Percentiles rank a stretch among this genome's conserved stretches.
phyloP scores from a whole-genome alignment of 2,329 filamentous ascomycete genomes.

The Paramyrothecium sp. region DNA sequence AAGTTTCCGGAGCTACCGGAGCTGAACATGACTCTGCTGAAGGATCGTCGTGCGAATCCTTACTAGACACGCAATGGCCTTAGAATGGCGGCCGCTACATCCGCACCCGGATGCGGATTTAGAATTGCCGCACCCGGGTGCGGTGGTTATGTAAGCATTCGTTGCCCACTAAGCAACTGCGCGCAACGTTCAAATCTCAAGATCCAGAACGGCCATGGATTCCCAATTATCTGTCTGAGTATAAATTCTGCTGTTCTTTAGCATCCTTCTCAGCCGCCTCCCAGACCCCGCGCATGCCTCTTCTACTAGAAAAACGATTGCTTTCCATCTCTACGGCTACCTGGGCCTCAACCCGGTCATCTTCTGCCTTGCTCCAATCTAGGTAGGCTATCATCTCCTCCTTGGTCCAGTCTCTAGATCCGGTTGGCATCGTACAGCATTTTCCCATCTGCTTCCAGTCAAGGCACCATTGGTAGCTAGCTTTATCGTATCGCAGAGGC shows the following conservation, averaged over 20 bases:
- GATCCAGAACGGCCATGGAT: no score
- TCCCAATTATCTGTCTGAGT: no score
- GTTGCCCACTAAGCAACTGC: no score
- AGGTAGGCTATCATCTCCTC: conserved; percentile 21
- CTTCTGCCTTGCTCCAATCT: conserved; percentile 17
- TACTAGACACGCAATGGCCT: no score
- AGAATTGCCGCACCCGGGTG: no score
- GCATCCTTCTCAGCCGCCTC: background rate
- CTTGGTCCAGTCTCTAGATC: no score
- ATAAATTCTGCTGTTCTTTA: background rate
- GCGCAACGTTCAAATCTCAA: no score
- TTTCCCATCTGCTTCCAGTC: conserved; percentile 13
- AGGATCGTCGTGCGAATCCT: no score
- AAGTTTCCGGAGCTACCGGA: background rate
- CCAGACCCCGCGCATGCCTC: no score
- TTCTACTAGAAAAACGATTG: background rate
- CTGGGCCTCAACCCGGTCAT: conserved; percentile 15
- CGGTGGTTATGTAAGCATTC: no score
- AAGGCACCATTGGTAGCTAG: conserved; percentile 11
- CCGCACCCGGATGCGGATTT: no score
- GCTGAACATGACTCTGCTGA: background rate
- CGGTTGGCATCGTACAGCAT: conserved; percentile 6
- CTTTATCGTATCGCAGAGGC: background rate
- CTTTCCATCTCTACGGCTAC: conserved; percentile 1
- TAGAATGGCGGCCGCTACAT: no score